These are phyloP conservation scores for Rhodotorula sp. DNA, from an alignment of 1,284 basidiomycete species.

Conservation along the genomic window DNA sequence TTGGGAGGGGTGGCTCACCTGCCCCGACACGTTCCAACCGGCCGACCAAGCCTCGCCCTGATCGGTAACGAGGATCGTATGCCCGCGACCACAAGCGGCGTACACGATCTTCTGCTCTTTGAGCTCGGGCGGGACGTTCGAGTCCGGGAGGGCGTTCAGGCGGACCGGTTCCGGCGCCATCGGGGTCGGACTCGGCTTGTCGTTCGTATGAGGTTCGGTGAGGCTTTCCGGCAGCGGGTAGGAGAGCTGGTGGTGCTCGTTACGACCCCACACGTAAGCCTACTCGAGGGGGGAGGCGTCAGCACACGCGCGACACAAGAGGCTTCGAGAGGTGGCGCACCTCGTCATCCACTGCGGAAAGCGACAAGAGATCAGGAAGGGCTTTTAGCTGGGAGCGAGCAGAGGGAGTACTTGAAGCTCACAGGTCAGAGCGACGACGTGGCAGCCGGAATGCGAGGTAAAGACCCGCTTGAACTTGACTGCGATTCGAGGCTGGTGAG, in stretches of 20 bases:
- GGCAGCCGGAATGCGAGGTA: slow-evolving; percentile 68
- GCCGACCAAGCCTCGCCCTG: slow-evolving; percentile 78
- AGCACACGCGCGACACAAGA: background rate
- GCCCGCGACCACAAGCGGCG: slow-evolving; percentile 77
- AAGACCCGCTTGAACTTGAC: slow-evolving; percentile 65
- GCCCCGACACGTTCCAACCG: slow-evolving; percentile 78
- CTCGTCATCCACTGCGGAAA: slow-evolving; percentile 29
- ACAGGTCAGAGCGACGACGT: slow-evolving; percentile 69
- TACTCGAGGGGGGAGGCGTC: background rate
- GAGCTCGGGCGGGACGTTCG: slow-evolving; percentile 53
- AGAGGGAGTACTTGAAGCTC: background rate
- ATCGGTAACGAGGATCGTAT: slow-evolving; percentile 77
- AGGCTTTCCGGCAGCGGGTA: slow-evolving; percentile 36
- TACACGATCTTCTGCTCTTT: slow-evolving; percentile 67
- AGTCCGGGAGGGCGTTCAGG: slow-evolving; percentile 49
- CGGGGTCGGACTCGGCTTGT: slow-evolving; percentile 51
- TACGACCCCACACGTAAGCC: slow-evolving; percentile 83
- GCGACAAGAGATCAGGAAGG: background rate
- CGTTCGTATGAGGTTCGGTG: slow-evolving; percentile 52
- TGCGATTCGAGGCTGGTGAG: slow-evolving; percentile 2
- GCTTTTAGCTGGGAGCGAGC: background rate
- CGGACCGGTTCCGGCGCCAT: slow-evolving; percentile 62
- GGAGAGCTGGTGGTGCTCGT: slow-evolving; percentile 54
- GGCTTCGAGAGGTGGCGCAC: slow-evolving; percentile 41
- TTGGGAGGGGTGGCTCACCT: slow-evolving; percentile 49